phyloP scores from a whole-genome alignment of 148 eudicot genomes.

The Spergularia marina region DNA sequence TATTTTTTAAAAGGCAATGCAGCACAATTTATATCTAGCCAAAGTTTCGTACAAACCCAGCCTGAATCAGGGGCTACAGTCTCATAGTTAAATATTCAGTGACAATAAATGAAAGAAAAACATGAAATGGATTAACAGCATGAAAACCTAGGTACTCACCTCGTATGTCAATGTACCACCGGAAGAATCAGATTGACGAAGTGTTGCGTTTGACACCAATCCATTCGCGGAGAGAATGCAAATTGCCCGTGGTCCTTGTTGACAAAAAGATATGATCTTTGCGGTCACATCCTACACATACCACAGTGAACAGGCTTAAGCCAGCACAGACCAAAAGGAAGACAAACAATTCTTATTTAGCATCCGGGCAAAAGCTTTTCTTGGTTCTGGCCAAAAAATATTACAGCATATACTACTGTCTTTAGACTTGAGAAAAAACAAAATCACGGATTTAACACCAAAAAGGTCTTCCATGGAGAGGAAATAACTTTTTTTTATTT shows the following conservation, averaged over 20 bases:
- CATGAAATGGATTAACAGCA: not conserved
- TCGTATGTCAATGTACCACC: slow-evolving; percentile 59
- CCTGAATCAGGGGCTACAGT: too few species aligned
- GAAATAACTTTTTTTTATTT: too few species aligned
- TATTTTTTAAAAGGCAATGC: too few species aligned
- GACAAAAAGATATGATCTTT: slow-evolving; percentile 47
- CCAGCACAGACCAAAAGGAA: not conserved
- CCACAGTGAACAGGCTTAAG: slow-evolving; percentile 1
- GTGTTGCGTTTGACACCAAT: slow-evolving; percentile 49
- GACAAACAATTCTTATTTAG: not conserved
- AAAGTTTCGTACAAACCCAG: too few species aligned
- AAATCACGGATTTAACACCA: too few species aligned
- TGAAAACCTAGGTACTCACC: slow-evolving; percentile 27
- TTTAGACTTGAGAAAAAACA: too few species aligned
- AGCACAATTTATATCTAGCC: too few species aligned
- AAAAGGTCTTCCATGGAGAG: too few species aligned
- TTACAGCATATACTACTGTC: too few species aligned
- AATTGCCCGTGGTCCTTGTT: slow-evolving; percentile 53
- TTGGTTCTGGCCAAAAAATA: too few species aligned
- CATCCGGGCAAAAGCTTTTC: not conserved
- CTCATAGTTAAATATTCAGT: too few species aligned
- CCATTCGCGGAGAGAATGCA: slow-evolving; percentile 57
- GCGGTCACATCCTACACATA: slow-evolving; percentile 49
- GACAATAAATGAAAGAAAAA: not conserved
- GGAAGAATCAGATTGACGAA: slow-evolving; percentile 46